phyloP scores from a whole-genome alignment of 352 stramenopile species.

The Globisporangium recalcitrans region DNA sequence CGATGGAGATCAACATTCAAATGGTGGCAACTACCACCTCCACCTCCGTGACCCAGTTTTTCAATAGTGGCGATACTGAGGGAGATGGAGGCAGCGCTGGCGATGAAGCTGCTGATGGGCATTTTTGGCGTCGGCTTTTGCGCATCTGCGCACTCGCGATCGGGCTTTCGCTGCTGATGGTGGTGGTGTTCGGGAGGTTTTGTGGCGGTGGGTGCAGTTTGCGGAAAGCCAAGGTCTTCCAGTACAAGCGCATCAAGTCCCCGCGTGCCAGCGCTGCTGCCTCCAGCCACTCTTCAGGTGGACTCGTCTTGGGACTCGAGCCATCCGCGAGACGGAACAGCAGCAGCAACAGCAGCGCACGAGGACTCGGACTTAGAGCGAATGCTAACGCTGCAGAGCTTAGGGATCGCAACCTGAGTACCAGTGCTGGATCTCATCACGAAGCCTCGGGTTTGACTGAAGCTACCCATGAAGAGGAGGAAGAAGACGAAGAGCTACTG shows the following conservation, averaged over 20 bases:
- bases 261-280: constrained; percentile 1
- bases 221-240: constrained; percentile 28
- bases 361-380: not conserved
- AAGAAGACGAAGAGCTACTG: constrained; percentile 24
- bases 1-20: constrained; percentile 12
- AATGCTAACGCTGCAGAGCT: not conserved
- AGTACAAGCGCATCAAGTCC: constrained; percentile 41
- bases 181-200: constrained; percentile 17
- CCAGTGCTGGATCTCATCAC: not conserved
- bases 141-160: constrained; percentile 11
- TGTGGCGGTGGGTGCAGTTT: constrained; percentile 13
- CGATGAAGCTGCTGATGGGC: constrained; percentile 13
- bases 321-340: not conserved
- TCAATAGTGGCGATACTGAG: not conserved
- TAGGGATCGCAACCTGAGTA: not conserved
- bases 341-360: not conserved
- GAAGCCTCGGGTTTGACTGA: not conserved
- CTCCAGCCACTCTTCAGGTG: not conserved
- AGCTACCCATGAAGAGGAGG: constrained; percentile 18
- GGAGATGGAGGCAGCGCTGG: not conserved
- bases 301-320: not conserved
- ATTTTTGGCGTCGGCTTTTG: constrained; percentile 28
- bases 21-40: not conserved
- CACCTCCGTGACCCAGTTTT: not conserved
- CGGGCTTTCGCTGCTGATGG: constrained; percentile 9